Conservation (phyloP, 1,284 basidiomycete species). For the Austroboletus novae-zelandiae region DNA sequence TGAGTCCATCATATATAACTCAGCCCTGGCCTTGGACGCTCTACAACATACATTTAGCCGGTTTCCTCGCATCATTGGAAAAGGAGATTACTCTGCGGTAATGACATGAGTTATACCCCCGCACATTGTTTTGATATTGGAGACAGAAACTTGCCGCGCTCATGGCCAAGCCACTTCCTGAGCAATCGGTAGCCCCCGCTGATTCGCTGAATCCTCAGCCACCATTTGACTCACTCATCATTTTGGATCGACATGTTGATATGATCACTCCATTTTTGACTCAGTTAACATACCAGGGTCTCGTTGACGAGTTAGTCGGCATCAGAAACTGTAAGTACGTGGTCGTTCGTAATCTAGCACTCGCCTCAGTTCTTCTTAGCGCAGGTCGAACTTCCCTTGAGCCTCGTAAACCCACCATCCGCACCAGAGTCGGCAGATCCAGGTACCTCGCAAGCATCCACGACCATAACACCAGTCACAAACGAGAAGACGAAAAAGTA, state of each 20-base stretch:
- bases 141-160: constrained; percentile 74
- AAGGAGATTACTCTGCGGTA: constrained; percentile 89
- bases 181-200: constrained; percentile 33
- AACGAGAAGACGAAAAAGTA: constrained; percentile 88
- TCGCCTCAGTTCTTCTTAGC: constrained; percentile 45
- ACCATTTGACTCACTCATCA: constrained; percentile 83
- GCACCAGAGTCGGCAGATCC: constrained; percentile 38
- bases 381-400: constrained; percentile 87
- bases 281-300: constrained; percentile 95
- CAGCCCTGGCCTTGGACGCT: constrained; percentile 83
- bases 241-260: constrained; percentile 91
- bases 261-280: constrained; percentile 96
- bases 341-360: constrained; percentile 1
- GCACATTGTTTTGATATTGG: constrained; percentile 9
- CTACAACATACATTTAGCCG: constrained; percentile 86
- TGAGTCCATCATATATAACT: constrained; percentile 86
- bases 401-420: constrained; percentile 61
- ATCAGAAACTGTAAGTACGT: constrained; percentile 77
- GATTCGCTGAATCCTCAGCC: constrained; percentile 41
- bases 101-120: constrained; percentile 25
- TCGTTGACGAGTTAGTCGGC: constrained; percentile 92
- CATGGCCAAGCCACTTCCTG: constrained; percentile 59
- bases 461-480: constrained; percentile 49
- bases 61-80: constrained; percentile 91
- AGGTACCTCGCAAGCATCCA: constrained; percentile 41